Conservation (phyloP, 768 basidiomycete genomes). For the Suillus sp. region DNA sequence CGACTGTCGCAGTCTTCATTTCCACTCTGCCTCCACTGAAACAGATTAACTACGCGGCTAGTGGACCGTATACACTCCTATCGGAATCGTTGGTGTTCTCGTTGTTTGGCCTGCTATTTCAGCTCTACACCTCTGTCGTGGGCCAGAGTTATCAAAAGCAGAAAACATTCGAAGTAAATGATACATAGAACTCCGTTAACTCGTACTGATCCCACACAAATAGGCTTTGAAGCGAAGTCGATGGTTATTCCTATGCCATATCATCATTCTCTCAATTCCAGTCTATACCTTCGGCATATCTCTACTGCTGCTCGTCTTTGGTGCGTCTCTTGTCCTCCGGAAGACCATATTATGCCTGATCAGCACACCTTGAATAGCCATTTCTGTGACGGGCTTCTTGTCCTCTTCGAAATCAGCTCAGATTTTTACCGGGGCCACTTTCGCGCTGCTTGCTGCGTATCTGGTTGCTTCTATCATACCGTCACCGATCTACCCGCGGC, state of each 20-base stretch:
- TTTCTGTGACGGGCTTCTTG: constrained; percentile 2
- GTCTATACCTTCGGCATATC: background rate
- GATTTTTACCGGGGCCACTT: background rate
- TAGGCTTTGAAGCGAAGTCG: constrained; percentile 1
- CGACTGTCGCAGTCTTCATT: constrained; percentile 5
- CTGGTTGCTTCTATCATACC: background rate
- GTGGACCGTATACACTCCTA: background rate
- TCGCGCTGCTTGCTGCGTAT: background rate
- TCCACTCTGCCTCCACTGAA: background rate
- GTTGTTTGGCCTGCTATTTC: background rate
- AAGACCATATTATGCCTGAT: background rate
- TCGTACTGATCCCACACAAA: background rate
- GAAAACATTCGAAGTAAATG: background rate
- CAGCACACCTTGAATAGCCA: background rate
- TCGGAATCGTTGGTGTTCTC: constrained; percentile 6
- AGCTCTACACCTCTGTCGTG: background rate
- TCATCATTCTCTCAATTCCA: background rate
- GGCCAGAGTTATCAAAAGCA: constrained; percentile 5
- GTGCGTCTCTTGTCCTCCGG: background rate
- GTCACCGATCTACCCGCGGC: background rate
- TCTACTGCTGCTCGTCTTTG: background rate
- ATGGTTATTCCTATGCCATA: constrained; percentile 2
- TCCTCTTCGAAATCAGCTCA: constrained; percentile 1
- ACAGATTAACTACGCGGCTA: background rate
- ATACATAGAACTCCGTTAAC: too few species aligned